phyloP scores from a whole-genome alignment of 805 yeast species.

The Millerozyma miso region DNA sequence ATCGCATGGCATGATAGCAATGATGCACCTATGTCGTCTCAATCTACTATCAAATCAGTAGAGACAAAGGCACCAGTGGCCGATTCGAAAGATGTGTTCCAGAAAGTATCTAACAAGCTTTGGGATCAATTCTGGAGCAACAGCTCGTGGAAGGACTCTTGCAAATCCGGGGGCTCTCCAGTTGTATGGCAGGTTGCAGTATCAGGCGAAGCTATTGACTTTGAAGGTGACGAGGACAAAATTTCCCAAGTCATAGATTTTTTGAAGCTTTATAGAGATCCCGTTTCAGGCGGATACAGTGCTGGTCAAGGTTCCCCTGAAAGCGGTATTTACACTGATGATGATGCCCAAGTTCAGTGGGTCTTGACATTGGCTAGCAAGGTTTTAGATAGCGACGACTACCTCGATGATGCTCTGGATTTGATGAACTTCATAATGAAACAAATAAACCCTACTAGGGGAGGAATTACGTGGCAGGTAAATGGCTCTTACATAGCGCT shows the following conservation, averaged over 20 bases:
- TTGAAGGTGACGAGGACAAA: conserved; percentile 5
- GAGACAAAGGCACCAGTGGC: conserved; percentile 12
- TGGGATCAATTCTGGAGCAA: conserved; percentile 11
- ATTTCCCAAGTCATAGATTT: conserved; percentile 8
- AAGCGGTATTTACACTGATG: conserved; percentile 22
- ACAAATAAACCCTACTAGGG: conserved; percentile 61
- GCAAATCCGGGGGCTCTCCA: conserved; percentile 10
- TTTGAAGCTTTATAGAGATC: conserved; percentile 10
- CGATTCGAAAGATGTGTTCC: conserved; percentile 10
- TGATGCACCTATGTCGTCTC: not conserved
- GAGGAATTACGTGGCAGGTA: conserved; percentile 19
- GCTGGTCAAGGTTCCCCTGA: conserved; percentile 17
- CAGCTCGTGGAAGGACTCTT: conserved; percentile 12
- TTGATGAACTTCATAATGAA: conserved; percentile 75
- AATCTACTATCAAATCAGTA: conserved; percentile 9
- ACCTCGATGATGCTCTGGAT: conserved; percentile 8
- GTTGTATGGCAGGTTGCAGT: conserved; percentile 23
- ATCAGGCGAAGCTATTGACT: conserved; percentile 17
- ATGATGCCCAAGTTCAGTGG: conserved; percentile 23
- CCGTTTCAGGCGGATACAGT: conserved; percentile 16
- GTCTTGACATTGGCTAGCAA: conserved; percentile 13
- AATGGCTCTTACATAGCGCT: conserved; percentile 17
- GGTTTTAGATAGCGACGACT: not conserved
- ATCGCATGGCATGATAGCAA: not conserved
- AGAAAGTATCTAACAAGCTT: conserved; percentile 6